Percentiles rank a stretch among this genome's conserved stretches.
These are phyloP conservation scores for Talaromyces piceae DNA, from an alignment of 2,329 filamentous ascomycete species.

Conservation along the genomic window DNA sequence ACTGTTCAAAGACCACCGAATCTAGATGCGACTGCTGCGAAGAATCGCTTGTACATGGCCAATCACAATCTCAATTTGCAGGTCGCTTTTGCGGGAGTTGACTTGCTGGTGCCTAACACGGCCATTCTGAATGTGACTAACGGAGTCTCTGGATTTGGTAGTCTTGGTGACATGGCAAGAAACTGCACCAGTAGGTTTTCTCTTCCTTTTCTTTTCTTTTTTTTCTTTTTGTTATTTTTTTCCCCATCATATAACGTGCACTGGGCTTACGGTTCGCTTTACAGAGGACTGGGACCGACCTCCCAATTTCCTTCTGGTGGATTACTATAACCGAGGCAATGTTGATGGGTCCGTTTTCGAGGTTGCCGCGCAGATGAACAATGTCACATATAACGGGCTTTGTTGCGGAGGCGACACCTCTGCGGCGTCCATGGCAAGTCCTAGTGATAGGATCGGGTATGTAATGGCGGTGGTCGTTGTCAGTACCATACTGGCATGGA, in stretches of 20 bases:
- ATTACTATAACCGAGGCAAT: slow-evolving; percentile 71
- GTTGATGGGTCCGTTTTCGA: slow-evolving; percentile 69
- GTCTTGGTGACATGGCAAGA: slow-evolving; percentile 56
- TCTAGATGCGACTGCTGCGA: slow-evolving; percentile 47
- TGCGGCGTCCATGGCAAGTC: slow-evolving; percentile 2
- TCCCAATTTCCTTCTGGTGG: slow-evolving; percentile 73
- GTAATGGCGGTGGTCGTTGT: not conserved
- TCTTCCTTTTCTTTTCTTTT: not conserved
- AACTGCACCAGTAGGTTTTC: slow-evolving; percentile 47
- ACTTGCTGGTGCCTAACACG: slow-evolving; percentile 64
- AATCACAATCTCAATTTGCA: slow-evolving; percentile 89
- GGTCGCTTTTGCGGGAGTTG: slow-evolving; percentile 57
- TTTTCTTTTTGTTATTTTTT: too few relatives aligned
- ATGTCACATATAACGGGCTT: slow-evolving; percentile 56
- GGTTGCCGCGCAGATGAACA: slow-evolving; percentile 62
- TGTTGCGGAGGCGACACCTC: slow-evolving; percentile 34
- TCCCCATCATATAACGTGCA: not conserved
- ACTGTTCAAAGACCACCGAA: slow-evolving; percentile 67
- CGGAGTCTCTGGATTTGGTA: slow-evolving; percentile 55
- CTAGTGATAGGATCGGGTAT: not conserved
- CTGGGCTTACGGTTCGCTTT: slow-evolving; percentile 13
- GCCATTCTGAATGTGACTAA: slow-evolving; percentile 67
- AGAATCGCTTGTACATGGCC: slow-evolving; percentile 65
- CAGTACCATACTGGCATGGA: not conserved
- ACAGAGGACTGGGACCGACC: slow-evolving; percentile 54